Conservation (phyloP, 192 early-diverging fungal genomes). For the Coemansia sp. region DNA sequence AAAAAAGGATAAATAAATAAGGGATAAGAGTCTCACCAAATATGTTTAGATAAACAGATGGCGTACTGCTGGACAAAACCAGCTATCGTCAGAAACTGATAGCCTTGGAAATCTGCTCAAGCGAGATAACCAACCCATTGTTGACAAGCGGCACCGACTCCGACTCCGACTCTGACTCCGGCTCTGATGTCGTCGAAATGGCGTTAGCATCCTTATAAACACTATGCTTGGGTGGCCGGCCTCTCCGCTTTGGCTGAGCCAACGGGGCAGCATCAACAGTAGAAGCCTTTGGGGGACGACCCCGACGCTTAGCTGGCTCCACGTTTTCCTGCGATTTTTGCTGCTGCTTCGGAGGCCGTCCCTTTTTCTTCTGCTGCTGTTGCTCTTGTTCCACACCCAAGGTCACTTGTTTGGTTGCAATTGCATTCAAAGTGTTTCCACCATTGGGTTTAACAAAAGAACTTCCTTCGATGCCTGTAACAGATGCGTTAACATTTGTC, state of each 20-base stretch:
- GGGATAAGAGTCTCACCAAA: no score
- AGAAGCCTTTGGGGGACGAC: conserved; percentile 1
- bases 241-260: neutral
- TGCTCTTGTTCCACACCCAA: neutral
- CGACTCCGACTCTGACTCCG: neutral
- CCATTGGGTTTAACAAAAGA: neutral
- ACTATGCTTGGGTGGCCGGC: conserved; percentile 3
- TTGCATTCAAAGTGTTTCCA: neutral
- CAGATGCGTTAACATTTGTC: neutral
- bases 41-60: no score
- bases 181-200: neutral
- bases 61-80: no score
- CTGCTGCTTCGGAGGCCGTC: neutral
- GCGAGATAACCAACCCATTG: no score
- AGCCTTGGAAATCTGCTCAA: no score
- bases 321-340: neutral
- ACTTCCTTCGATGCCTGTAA: neutral
- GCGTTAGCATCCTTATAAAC: neutral
- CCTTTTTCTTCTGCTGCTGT: neutral
- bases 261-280: neutral
- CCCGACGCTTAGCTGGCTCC: neutral
- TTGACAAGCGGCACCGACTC: neutral
- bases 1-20: neutral
- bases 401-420: neutral
- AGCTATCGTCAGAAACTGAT: no score